Percentiles rank a stretch among this genome's conserved stretches.
phyloP scores from a whole-genome alignment of 495 filamentous ascomycete species.

The Durotheca rogersii region DNA sequence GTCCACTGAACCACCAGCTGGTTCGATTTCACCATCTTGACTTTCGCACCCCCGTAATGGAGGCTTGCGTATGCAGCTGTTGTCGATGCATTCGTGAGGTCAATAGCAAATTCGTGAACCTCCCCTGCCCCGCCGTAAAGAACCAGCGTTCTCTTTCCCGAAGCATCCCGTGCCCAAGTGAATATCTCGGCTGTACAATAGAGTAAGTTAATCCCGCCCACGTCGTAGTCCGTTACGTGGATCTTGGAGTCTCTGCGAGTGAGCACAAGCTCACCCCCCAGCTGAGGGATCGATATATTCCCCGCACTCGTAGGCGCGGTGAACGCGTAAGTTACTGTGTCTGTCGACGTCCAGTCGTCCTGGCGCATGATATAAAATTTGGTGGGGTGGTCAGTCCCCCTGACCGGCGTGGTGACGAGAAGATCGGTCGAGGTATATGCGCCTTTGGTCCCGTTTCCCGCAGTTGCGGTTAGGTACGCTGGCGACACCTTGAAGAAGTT shows the following conservation, averaged over 20 bases:
- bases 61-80: conserved; percentile 32
- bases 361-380: conserved; percentile 68
- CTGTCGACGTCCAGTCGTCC: conserved; percentile 55
- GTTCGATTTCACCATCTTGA: conserved; percentile 38
- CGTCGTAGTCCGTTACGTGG: conserved; percentile 70
- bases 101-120: conserved; percentile 65
- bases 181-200: conserved; percentile 79
- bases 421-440: conserved; percentile 49
- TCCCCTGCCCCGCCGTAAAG: conserved; percentile 71
- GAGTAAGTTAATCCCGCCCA: conserved; percentile 61
- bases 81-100: conserved; percentile 6
- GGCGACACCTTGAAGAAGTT: conserved; percentile 72
- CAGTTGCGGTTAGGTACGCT: conserved; percentile 59
- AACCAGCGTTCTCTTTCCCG: conserved; percentile 48
- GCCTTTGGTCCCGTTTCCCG: conserved; percentile 37
- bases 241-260: conserved; percentile 72
- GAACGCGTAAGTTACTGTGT: conserved; percentile 61
- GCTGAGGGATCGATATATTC: conserved; percentile 61
- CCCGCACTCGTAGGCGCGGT: conserved; percentile 62
- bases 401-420: conserved; percentile 61
- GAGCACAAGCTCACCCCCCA: conserved; percentile 61
- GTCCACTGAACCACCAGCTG: conserved; percentile 34
- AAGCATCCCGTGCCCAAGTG: conserved; percentile 44
- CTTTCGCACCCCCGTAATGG: conserved; percentile 50
- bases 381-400: conserved; percentile 45